These are phyloP conservation scores for Monilinia fructicola DNA, from an alignment of 2,329 filamentous ascomycete species.

Conservation along the genomic window DNA sequence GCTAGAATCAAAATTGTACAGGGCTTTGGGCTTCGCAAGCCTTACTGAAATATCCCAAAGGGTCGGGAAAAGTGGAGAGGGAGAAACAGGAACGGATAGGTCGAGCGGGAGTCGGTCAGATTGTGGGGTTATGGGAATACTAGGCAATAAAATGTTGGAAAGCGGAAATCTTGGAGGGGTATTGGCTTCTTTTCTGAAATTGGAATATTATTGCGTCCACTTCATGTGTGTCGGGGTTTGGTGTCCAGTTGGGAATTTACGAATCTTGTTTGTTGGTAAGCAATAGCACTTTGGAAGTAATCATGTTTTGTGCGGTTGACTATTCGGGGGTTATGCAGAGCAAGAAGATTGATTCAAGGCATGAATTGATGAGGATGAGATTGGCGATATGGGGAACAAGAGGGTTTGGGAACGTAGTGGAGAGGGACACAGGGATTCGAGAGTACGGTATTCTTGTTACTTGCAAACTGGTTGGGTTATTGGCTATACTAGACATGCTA, in stretches of 20 bases:
- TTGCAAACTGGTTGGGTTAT: background rate
- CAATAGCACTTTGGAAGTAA: background rate
- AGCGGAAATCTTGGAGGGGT: constrained; percentile 16
- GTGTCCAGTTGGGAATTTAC: background rate
- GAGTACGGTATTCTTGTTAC: background rate
- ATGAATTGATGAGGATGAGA: background rate
- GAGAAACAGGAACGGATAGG: background rate
- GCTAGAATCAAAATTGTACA: background rate
- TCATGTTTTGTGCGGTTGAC: background rate
- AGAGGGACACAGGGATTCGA: background rate
- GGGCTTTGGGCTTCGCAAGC: constrained; percentile 1
- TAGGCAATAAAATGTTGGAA: constrained; percentile 6
- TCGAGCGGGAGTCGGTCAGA: constrained; percentile 17
- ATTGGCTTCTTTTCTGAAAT: background rate
- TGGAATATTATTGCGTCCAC: background rate
- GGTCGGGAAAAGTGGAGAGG: constrained; percentile 4
- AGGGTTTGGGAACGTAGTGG: background rate
- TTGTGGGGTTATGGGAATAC: constrained; percentile 13
- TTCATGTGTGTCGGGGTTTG: background rate
- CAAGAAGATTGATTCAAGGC: background rate
- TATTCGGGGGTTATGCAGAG: background rate
- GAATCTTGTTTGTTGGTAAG: background rate
- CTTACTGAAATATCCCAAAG: background rate
- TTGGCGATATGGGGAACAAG: background rate
- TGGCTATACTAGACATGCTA: background rate